These are phyloP conservation scores for Penicillium herquei DNA, from an alignment of 495 filamentous ascomycete genomes.

Conservation along the genomic window DNA sequence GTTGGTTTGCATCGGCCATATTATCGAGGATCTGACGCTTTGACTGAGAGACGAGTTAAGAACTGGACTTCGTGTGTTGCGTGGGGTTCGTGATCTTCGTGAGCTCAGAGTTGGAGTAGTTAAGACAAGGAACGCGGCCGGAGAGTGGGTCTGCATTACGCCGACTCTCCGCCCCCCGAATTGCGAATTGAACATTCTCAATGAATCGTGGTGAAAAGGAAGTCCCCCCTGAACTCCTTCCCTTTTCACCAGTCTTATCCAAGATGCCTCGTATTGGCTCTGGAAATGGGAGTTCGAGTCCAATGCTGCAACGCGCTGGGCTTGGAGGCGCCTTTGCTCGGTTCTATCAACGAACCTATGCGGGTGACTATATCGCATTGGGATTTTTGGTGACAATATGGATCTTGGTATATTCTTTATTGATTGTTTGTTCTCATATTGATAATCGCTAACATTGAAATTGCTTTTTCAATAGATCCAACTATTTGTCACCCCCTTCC, in stretches of 20 bases:
- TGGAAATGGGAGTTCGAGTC: constrained; percentile 24
- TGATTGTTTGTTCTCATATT: too few relatives aligned
- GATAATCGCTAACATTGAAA: not conserved
- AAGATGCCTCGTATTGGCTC: constrained; percentile 33
- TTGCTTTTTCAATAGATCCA: constrained; percentile 50
- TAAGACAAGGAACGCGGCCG: constrained; percentile 2
- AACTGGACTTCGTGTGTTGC: not conserved
- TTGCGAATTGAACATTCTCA: not conserved
- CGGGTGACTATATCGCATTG: constrained; percentile 82
- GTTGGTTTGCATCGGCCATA: constrained; percentile 53
- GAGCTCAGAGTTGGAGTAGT: not conserved
- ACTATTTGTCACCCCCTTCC: constrained; percentile 78
- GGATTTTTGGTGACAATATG: constrained; percentile 64
- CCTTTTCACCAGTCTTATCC: not conserved
- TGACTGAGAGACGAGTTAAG: not conserved
- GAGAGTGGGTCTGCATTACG: constrained; percentile 14
- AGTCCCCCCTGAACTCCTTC: not conserved
- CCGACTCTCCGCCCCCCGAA: not conserved
- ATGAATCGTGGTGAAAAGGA: not conserved
- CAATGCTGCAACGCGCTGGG: constrained; percentile 30
- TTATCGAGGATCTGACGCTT: not conserved
- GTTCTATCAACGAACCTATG: constrained; percentile 68
- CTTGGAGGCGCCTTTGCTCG: constrained; percentile 40
- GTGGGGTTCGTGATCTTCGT: too few relatives aligned
- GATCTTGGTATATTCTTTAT: constrained; percentile 51